Evolutionary conservation across 1,284 basidiomycete species (phyloP).

Genomic region (Cutaneotrichosporon arboriforme): DNA sequence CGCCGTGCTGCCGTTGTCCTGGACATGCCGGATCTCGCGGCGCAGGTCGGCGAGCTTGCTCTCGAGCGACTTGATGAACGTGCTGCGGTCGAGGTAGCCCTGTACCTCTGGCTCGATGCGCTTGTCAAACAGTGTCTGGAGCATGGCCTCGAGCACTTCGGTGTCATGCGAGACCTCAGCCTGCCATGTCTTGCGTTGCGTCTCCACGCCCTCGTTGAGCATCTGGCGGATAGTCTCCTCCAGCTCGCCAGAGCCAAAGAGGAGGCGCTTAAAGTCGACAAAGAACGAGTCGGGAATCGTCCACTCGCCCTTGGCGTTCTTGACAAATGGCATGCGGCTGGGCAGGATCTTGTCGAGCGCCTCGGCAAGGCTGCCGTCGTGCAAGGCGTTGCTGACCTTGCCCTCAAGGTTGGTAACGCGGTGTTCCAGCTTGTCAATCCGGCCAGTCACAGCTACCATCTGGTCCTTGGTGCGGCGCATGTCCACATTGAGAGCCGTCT

Average conservation of each 20-base stretch:
- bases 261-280: slow-evolving; percentile 48
- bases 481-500: neutral
- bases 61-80: slow-evolving; percentile 34
- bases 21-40: slow-evolving; percentile 25
- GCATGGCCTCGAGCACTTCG: slow-evolving; percentile 31
- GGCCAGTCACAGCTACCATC: neutral
- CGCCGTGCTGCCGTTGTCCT: slow-evolving; percentile 28
- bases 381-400: slow-evolving; percentile 47
- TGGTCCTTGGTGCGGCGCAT: neutral
- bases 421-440: neutral
- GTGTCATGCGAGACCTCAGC: neutral
- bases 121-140: neutral
- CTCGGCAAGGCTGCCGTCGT: slow-evolving; percentile 38
- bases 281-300: slow-evolving; percentile 51
- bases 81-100: slow-evolving; percentile 17
- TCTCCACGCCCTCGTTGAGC: slow-evolving; percentile 12
- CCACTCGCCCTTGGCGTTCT: slow-evolving; percentile 41
- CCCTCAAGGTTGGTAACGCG: slow-evolving; percentile 50
- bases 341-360: slow-evolving; percentile 49
- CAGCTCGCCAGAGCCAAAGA: slow-evolving; percentile 29
- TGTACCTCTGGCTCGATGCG: neutral
- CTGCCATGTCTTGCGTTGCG: slow-evolving; percentile 28
- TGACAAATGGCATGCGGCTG: slow-evolving; percentile 43
- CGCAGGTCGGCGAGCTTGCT: slow-evolving; percentile 6
- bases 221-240: slow-evolving; percentile 17